A percentile compares a stretch with the other conserved stretches of the same genome.
phyloP scores from a whole-genome alignment of 306 rosid species.

The Abrus precatorius region DNA sequence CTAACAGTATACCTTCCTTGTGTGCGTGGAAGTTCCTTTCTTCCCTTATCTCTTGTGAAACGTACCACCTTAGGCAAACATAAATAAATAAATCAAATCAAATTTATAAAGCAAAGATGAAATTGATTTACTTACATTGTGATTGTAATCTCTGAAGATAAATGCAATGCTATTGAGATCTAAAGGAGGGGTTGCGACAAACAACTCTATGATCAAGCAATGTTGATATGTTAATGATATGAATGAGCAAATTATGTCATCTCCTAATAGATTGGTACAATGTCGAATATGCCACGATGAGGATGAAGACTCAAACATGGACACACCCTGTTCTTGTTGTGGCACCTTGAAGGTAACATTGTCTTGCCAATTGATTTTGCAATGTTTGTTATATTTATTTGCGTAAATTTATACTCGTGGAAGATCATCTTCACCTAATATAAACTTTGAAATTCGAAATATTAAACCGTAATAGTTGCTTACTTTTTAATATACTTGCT shows the following conservation, averaged over 20 bases:
- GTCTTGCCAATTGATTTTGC: conserved; percentile 27
- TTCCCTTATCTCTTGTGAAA: conserved; percentile 33
- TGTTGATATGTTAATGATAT: conserved; percentile 53
- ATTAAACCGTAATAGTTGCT: background rate
- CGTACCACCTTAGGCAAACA: conserved; percentile 36
- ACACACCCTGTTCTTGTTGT: conserved; percentile 84
- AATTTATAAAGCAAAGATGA: conserved; percentile 11
- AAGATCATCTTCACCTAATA: background rate
- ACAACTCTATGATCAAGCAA: conserved; percentile 47
- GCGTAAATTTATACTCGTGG: background rate
- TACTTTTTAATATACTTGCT: background rate
- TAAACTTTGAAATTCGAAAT: background rate
- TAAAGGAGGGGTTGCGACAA: conserved; percentile 43
- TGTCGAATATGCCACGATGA: conserved; percentile 93
- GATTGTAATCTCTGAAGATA: conserved; percentile 25
- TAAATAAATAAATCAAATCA: background rate
- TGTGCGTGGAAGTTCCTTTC: conserved; percentile 36
- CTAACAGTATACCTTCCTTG: conserved; percentile 41
- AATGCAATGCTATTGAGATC: conserved; percentile 41
- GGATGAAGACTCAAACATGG: conserved; percentile 80
- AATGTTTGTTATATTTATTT: background rate
- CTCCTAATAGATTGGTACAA: conserved; percentile 57
- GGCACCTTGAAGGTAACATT: conserved; percentile 86
- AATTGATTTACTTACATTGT: background rate
- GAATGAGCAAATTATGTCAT: conserved; percentile 49